Evolutionary conservation across 129 eudicot genomes (phyloP).

Genomic region (Centella asiatica): DNA sequence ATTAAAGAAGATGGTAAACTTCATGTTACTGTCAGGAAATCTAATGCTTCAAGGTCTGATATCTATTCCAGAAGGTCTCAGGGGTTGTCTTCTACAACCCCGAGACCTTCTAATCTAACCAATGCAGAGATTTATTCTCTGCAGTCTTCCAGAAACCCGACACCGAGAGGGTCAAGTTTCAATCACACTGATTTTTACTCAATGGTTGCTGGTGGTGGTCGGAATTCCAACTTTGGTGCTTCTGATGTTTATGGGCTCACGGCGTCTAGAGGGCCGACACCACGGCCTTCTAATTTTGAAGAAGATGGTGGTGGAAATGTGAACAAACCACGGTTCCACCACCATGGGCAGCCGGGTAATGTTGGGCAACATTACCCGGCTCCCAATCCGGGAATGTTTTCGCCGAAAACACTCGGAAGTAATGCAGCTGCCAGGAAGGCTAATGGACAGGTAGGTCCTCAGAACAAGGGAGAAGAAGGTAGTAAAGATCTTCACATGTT

Average conservation of each 20-base stretch:
- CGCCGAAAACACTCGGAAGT: conserved; percentile 38
- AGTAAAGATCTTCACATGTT: conserved; percentile 88
- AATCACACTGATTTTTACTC: conserved; percentile 69
- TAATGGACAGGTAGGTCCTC: conserved; percentile 37
- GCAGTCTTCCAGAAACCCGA: conserved; percentile 66
- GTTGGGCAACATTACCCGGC: conserved; percentile 52
- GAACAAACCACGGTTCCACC: conserved; percentile 48
- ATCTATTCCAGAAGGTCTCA: conserved; percentile 56
- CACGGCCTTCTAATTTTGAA: conserved; percentile 65
- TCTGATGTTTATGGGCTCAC: conserved; percentile 59
- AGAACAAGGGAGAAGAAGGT: conserved; percentile 38
- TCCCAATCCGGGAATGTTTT: conserved; percentile 77
- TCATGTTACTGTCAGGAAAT: conserved; percentile 67
- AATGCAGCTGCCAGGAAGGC: conserved; percentile 32
- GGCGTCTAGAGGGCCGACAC: conserved; percentile 65
- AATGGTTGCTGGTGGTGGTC: conserved; percentile 49
- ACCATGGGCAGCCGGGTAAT: conserved; percentile 26
- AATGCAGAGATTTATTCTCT: conserved; percentile 77
- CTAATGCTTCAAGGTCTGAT: conserved; percentile 74
- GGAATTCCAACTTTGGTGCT: conserved; percentile 82
- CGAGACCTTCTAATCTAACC: conserved; percentile 61
- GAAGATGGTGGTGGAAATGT: conserved; percentile 40
- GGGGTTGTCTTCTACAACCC: conserved; percentile 49
- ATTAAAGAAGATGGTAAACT: conserved; percentile 66
- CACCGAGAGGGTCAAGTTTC: conserved; percentile 73